Evolutionary conservation across 768 basidiomycete genomes (phyloP).

Genomic region (Tubosaeta sp.): DNA sequence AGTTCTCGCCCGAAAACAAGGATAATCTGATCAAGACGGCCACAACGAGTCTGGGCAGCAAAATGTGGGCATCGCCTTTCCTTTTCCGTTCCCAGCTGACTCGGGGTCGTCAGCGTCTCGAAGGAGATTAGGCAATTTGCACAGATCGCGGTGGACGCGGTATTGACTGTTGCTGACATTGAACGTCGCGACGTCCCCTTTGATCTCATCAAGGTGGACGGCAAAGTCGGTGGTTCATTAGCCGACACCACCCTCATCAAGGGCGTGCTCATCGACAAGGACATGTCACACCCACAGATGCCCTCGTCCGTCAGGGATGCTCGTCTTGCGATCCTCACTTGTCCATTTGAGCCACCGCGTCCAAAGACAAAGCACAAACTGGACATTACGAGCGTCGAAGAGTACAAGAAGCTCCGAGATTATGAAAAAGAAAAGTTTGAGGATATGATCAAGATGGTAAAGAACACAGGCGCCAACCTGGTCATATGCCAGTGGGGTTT

Average conservation of each 20-base stretch:
- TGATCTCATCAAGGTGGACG: slow-evolving; percentile 98
- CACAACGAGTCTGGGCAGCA: slow-evolving; percentile 94
- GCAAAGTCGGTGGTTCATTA: slow-evolving; percentile 96
- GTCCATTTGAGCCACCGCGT: slow-evolving; percentile 97
- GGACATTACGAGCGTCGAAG: slow-evolving; percentile 94
- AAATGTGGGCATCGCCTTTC: slow-evolving; percentile 63
- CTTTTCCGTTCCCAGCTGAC: slow-evolving; percentile 1
- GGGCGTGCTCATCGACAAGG: slow-evolving; percentile 98
- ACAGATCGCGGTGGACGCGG: slow-evolving; percentile 96
- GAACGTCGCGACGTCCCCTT: slow-evolving; percentile 94
- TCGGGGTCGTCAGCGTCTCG: slow-evolving; percentile 64
- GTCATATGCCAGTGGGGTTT: slow-evolving; percentile 99
- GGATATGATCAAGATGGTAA: slow-evolving; percentile 95
- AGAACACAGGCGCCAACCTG: slow-evolving; percentile 94
- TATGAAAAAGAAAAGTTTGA: slow-evolving; percentile 97
- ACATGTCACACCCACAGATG: slow-evolving; percentile 99
- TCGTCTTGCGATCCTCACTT: slow-evolving; percentile 92
- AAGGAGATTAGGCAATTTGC: slow-evolving; percentile 96
- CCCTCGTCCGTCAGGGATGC: slow-evolving; percentile 85
- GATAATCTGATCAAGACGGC: slow-evolving; percentile 90
- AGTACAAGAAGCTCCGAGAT: slow-evolving; percentile 89
- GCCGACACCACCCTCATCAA: slow-evolving; percentile 94
- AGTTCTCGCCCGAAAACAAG: slow-evolving; percentile 78
- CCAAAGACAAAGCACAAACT: slow-evolving; percentile 99
- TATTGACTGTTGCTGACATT: slow-evolving; percentile 90